phyloP scores from a whole-genome alignment of 1,284 basidiomycete genomes.

The Trichosporon sp. region DNA sequence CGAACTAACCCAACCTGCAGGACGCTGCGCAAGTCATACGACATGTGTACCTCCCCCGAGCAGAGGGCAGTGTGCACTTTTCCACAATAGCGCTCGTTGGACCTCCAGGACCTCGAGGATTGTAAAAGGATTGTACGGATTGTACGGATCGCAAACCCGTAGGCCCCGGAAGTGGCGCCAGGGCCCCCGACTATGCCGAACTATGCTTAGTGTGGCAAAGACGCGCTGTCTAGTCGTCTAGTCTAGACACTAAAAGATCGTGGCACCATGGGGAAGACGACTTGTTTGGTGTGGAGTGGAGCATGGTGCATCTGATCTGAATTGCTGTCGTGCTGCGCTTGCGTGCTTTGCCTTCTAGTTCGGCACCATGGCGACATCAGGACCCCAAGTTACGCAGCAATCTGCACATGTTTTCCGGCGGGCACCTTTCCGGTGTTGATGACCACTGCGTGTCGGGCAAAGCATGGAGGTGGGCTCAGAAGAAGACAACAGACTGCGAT shows the following conservation, averaged over 20 bases:
- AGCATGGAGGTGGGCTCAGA: too few species aligned
- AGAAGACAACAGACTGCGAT: too few species aligned
- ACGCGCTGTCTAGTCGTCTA: too few species aligned
- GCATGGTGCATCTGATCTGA: neutral
- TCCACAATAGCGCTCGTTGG: slow-evolving; percentile 22
- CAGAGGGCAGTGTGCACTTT: slow-evolving; percentile 16
- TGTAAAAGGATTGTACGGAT: too few species aligned
- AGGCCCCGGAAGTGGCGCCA: neutral
- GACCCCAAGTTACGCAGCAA: neutral
- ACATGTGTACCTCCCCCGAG: slow-evolving; percentile 23
- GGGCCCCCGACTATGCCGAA: neutral
- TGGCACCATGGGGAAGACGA: neutral
- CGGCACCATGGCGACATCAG: neutral
- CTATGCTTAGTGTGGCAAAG: neutral
- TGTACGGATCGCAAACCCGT: too few species aligned
- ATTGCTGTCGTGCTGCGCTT: neutral
- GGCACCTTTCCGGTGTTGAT: too few species aligned
- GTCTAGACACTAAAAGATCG: neutral
- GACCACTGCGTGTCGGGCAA: too few species aligned
- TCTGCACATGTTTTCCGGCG: too few species aligned
- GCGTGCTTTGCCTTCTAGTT: neutral
- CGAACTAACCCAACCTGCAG: slow-evolving; percentile 2
- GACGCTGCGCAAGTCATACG: slow-evolving; percentile 20
- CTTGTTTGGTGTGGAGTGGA: too few species aligned
- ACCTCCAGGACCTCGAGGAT: too few species aligned